A percentile compares a stretch with the other conserved stretches of the same genome.
phyloP scores from a whole-genome alignment of 2,329 filamentous ascomycete genomes.

The Colletotrichum salicis region DNA sequence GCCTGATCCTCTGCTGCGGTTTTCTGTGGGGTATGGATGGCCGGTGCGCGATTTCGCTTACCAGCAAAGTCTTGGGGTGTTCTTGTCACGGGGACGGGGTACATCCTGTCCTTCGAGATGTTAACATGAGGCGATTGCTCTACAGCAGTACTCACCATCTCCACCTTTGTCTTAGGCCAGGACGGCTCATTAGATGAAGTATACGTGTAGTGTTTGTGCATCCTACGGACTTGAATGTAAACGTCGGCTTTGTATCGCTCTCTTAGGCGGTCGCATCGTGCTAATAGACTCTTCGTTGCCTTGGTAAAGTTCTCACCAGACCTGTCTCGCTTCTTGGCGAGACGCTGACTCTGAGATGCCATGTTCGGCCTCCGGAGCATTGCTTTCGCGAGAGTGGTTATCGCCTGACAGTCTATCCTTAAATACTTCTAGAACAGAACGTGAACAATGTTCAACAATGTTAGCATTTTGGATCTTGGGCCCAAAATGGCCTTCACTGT shows the following conservation, averaged over 20 bases:
- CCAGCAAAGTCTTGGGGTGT: background rate
- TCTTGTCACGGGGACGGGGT: slow-evolving; percentile 1
- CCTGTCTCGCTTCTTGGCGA: background rate
- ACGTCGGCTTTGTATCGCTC: background rate
- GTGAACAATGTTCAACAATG: background rate
- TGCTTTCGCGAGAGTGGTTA: background rate
- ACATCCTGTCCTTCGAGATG: slow-evolving; percentile 2
- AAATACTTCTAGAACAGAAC: background rate
- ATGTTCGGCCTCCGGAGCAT: background rate
- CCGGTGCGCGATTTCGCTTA: background rate
- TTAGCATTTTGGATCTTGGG: background rate
- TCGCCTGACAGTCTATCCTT: background rate
- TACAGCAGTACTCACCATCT: slow-evolving; percentile 4
- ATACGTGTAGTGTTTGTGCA: slow-evolving; percentile 7
- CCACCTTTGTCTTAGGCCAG: slow-evolving; percentile 1
- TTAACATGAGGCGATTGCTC: background rate
- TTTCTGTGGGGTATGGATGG: background rate
- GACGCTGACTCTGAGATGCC: background rate
- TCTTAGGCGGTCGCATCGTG: background rate
- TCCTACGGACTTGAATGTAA: slow-evolving; percentile 4
- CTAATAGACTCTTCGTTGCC: slow-evolving; percentile 2
- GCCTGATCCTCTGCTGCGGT: background rate
- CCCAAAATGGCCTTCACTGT: background rate
- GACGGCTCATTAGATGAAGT: background rate
- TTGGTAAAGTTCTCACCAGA: slow-evolving; percentile 1